A percentile compares a stretch with the other conserved stretches of the same genome.
Evolutionary conservation across 208 protist genomes (phyloP).

Genomic region (Leishmania aethiopica): DNA sequence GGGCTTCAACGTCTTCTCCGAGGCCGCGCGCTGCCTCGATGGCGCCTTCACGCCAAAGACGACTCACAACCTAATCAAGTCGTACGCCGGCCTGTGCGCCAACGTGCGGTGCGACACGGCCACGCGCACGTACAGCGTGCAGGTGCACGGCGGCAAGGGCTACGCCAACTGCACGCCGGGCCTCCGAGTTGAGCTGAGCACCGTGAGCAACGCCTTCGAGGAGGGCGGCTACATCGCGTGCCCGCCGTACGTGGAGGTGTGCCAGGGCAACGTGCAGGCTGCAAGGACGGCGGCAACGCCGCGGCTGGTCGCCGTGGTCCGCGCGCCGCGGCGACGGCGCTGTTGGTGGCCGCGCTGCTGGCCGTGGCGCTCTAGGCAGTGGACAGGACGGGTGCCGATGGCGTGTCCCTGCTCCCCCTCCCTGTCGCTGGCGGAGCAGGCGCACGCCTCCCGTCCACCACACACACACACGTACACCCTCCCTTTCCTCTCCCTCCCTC

Average conservation of each 20-base stretch:
- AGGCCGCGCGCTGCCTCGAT: neutral
- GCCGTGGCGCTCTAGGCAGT: neutral
- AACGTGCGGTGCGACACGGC: conserved; percentile 3
- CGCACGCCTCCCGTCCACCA: no score
- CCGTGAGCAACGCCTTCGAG: conserved; percentile 5
- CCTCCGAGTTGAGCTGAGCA: neutral
- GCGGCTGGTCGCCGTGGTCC: neutral
- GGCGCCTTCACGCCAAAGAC: neutral
- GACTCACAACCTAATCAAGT: neutral
- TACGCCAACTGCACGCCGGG: conserved; percentile 3
- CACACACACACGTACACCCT: no score
- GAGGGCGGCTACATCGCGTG: no score
- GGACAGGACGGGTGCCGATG: neutral
- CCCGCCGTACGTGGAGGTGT: no score
- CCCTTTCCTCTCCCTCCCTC: no score
- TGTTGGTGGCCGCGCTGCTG: neutral
- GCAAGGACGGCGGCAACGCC: neutral
- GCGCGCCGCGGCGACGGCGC: neutral
- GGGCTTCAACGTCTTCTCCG: conserved; percentile 3
- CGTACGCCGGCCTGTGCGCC: conserved; percentile 6
- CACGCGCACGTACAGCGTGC: conserved; percentile 7
- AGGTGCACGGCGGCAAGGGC: neutral
- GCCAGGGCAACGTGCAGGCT: neutral
- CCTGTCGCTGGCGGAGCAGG: no score
- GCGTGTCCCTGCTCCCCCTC: no score